These are phyloP conservation scores for Capsicum baccatum DNA, from an alignment of 257 asterid genomes.

Conservation along the genomic window DNA sequence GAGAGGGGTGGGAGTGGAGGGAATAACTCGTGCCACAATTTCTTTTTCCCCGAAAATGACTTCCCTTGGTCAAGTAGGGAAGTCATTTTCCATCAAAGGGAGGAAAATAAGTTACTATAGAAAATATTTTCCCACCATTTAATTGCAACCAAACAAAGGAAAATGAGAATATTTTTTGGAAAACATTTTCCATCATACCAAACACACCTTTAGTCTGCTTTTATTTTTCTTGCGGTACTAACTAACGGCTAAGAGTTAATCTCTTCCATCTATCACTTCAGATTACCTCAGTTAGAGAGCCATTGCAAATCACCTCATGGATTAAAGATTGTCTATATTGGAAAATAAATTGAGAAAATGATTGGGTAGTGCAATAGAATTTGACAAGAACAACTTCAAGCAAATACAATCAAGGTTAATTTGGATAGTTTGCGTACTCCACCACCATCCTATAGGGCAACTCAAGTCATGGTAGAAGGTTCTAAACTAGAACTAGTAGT, in stretches of 20 bases:
- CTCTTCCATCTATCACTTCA: neutral
- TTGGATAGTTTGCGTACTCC: neutral
- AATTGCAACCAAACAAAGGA: too few relatives aligned
- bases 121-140: too few relatives aligned
- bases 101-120: too few relatives aligned
- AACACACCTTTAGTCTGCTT: too few relatives aligned
- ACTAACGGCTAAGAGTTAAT: neutral
- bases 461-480: neutral
- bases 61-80: too few relatives aligned
- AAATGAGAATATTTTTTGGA: too few relatives aligned
- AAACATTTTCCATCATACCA: too few relatives aligned
- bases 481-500: neutral
- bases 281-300: neutral
- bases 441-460: neutral
- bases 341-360: constrained; percentile 7
- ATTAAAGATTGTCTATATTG: neutral
- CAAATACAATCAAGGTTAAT: neutral
- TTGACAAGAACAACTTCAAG: neutral
- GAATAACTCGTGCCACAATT: too few relatives aligned
- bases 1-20: too few relatives aligned
- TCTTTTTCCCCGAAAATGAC: too few relatives aligned
- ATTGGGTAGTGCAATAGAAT: neutral
- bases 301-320: neutral
- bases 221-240: neutral
- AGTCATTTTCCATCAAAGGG: too few relatives aligned